Base-by-base conservation (phyloP, 2,329 filamentous ascomycete genomes). In the Coniella vitis region DNA sequence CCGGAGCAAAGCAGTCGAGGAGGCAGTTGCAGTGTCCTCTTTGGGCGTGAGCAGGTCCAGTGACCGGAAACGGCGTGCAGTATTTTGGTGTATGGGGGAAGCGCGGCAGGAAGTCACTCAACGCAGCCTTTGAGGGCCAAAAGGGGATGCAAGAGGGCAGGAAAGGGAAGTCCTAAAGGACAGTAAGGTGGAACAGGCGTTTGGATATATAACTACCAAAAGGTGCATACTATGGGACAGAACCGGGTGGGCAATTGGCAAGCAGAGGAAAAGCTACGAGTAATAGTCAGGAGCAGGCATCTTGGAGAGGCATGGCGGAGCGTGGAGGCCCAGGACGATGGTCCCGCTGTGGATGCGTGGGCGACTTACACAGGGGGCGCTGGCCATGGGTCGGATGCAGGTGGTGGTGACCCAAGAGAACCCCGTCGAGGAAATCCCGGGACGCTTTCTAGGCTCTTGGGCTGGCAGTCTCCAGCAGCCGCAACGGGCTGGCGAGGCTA, bases 321-420 rank as follows among this genome's bases (percentile, higher is more conserved):
- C 36, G 43, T 36, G 32, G 38, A 46, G 47, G 47, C 38, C 51
- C 47, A 45, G 43, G 43, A 37, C 17, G 38, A 42, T 21, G 17
- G 35, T 44, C 36, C 31, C 35, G 29, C 20, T 40, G 34, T 45
- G 40, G 44, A 41, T 50, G 51, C 47, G 48, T 48, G 51, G 51
- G 44, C 45, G 44, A 48, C 45, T 45, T 45, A 45, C 22, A 51
- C 48, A 53, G 48, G 51, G 51, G 44, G 32, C 20, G 48, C 51
- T 38, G 37, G 48, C 45, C 47, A 31, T 21, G 32, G 39, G 25
- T 39, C 38, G 21, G 49, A 48, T 48, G 49, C 37, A 36, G 42
- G 45, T 48, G 12, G 46, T 52, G 41, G 43, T 34, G 45, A 21
- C 20, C 47, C 40, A 31, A 39, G 22, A 42, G 34, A 7, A n/a